A percentile compares a stretch with the other conserved stretches of the same genome.
Conservation (phyloP, 2,329 filamentous ascomycete genomes). For the Epichloe bromicola region DNA sequence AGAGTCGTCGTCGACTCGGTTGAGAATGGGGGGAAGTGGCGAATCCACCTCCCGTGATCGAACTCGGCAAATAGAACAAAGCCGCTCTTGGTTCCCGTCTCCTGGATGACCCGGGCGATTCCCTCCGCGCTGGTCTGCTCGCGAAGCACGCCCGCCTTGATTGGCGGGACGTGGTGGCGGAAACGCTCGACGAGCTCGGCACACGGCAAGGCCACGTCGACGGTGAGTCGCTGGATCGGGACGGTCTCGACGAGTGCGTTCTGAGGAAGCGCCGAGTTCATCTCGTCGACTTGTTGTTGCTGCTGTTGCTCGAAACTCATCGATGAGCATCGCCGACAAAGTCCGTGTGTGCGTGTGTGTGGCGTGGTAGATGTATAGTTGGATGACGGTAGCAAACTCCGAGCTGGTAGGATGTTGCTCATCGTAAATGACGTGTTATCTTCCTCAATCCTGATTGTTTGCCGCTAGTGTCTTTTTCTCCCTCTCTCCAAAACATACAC, state of each 20-base stretch:
- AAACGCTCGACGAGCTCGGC: conserved; percentile 1
- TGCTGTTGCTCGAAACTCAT: too few species aligned
- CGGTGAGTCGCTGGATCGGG: background rate
- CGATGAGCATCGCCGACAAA: too few species aligned
- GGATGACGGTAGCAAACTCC: background rate
- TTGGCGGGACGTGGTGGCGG: background rate
- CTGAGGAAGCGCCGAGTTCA: background rate
- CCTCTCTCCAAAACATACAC: too few species aligned
- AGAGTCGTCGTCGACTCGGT: background rate
- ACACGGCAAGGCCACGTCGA: background rate
- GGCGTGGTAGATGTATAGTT: background rate
- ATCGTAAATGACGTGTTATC: background rate
- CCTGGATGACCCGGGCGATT: background rate
- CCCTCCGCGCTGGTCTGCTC: background rate
- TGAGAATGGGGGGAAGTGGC: background rate
- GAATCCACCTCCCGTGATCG: conserved; percentile 2
- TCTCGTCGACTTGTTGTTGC: background rate
- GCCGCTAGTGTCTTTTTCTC: too few species aligned
- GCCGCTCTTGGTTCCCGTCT: background rate
- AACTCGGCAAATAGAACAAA: conserved; percentile 4
- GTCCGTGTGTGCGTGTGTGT: background rate
- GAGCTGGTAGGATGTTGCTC: too few species aligned
- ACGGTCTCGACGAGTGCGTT: conserved; percentile 1
- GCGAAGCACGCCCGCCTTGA: background rate
- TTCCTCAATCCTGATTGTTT: too few species aligned